Percentiles rank a stretch among this genome's conserved stretches.
phyloP scores from a whole-genome alignment of 2,329 filamentous ascomycete genomes.

The Sporothrix schenckii region DNA sequence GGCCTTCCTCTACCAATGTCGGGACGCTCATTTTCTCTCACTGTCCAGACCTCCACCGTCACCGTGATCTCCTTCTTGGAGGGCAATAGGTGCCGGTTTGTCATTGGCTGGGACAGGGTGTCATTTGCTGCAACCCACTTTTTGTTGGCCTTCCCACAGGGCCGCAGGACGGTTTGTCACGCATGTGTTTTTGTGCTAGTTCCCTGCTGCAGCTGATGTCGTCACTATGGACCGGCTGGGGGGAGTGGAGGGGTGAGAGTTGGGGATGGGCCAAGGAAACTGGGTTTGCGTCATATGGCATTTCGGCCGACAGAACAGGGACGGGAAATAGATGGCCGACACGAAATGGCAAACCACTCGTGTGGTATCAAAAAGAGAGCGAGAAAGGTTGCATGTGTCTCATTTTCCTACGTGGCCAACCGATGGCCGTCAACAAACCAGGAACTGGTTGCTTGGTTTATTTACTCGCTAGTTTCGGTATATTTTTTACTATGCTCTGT shows the following conservation, averaged over 20 bases:
- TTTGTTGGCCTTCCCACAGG: neutral
- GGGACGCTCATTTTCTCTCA: slow-evolving; percentile 4
- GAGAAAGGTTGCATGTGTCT: slow-evolving; percentile 20
- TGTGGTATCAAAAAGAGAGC: neutral
- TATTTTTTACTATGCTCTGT: neutral
- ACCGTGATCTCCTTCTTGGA: neutral
- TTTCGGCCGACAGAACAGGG: slow-evolving; percentile 1
- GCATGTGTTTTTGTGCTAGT: neutral
- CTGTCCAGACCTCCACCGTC: neutral
- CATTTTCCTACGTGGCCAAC: slow-evolving; percentile 11
- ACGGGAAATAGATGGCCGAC: neutral
- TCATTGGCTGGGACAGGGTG: neutral
- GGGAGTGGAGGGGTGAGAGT: neutral
- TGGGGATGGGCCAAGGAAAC: slow-evolving; percentile 1
- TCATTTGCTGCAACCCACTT: neutral
- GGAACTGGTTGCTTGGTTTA: neutral
- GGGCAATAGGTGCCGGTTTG: neutral
- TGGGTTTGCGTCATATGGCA: slow-evolving; percentile 25
- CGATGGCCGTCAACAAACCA: neutral
- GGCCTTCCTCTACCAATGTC: neutral
- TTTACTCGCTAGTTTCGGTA: too few species aligned
- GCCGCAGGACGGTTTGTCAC: neutral
- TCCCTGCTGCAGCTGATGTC: slow-evolving; percentile 27
- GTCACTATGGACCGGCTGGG: slow-evolving; percentile 7
- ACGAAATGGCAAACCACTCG: neutral